phyloP scores from a whole-genome alignment of 352 stramenopile species.

The Phytopythium litorale region DNA sequence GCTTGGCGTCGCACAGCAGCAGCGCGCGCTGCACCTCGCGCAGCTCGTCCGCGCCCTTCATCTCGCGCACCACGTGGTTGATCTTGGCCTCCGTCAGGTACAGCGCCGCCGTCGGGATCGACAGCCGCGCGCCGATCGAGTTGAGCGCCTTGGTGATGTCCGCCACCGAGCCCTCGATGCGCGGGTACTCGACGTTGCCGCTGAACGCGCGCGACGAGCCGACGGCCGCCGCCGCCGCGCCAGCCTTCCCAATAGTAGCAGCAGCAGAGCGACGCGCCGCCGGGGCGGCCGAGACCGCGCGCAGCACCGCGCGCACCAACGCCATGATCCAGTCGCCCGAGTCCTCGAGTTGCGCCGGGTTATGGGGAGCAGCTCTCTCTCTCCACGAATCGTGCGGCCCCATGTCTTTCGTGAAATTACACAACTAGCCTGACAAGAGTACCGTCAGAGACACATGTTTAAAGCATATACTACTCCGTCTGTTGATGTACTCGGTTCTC shows the following conservation, averaged over 20 bases:
- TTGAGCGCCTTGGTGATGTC: slow-evolving; percentile 70
- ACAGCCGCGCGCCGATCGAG: slow-evolving; percentile 68
- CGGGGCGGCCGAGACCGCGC: not conserved
- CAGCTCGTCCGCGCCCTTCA: slow-evolving; percentile 72
- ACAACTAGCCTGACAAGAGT: not conserved
- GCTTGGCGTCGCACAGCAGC: slow-evolving; percentile 76
- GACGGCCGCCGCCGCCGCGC: not conserved
- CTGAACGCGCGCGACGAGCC: slow-evolving; percentile 50
- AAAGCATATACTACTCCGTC: no score
- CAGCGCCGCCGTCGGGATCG: slow-evolving; percentile 69
- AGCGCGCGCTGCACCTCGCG: slow-evolving; percentile 64
- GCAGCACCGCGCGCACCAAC: not conserved
- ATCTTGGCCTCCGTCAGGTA: slow-evolving; percentile 84
- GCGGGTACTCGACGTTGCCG: slow-evolving; percentile 80
- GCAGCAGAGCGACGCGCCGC: slow-evolving; percentile 1
- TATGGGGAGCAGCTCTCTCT: not conserved
- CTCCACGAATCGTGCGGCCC: slow-evolving; percentile 1
- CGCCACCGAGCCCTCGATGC: slow-evolving; percentile 64
- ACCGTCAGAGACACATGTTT: no score
- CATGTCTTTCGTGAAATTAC: not conserved
- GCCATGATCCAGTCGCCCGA: not conserved
- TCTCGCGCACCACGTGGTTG: slow-evolving; percentile 78
- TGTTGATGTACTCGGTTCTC: not conserved
- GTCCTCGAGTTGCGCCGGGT: not conserved
- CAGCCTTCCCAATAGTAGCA: not conserved